A percentile compares a stretch with the other conserved stretches of the same genome.
These are phyloP conservation scores for Microcyclospora pomicola DNA, from an alignment of 2,329 filamentous ascomycete genomes.

Conservation along the genomic window DNA sequence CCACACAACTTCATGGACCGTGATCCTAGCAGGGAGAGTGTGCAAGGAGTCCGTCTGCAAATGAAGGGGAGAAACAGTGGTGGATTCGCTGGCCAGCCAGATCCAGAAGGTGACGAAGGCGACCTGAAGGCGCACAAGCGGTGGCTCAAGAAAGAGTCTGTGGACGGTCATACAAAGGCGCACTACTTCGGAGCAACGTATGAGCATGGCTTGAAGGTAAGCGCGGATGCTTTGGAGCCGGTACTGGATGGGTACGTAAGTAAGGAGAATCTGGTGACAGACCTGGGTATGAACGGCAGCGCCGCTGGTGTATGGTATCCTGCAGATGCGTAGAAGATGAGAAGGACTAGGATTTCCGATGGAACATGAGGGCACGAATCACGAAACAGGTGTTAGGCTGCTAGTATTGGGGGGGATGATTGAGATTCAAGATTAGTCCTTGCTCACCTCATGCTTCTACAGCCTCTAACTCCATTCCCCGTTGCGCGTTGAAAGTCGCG, in stretches of 20 bases:
- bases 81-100: slow-evolving; percentile 11
- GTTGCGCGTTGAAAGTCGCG: slow-evolving; percentile 39
- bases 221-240: slow-evolving; percentile 16
- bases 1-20: slow-evolving; percentile 21
- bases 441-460: slow-evolving; percentile 30
- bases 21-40: slow-evolving; percentile 16
- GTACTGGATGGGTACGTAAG: slow-evolving; percentile 13
- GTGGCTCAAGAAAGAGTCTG: slow-evolving; percentile 5
- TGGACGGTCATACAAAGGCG: slow-evolving; percentile 6
- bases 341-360: no score
- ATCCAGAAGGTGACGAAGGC: slow-evolving; percentile 1
- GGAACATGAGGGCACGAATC: no score
- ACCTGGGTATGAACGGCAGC: slow-evolving; percentile 15
- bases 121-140: slow-evolving; percentile 8
- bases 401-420: no score
- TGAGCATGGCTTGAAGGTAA: slow-evolving; percentile 11
- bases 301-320: slow-evolving; percentile 12
- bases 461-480: slow-evolving; percentile 33
- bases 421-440: slow-evolving; percentile 3
- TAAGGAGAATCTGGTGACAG: slow-evolving; percentile 10
- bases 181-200: slow-evolving; percentile 19
- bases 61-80: slow-evolving; percentile 14
- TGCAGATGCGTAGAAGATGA: not conserved
- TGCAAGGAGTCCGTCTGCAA: slow-evolving; percentile 19
- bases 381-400: no score